Conservation (phyloP, 257 asterid species). For the Penstemon barbatus region DNA sequence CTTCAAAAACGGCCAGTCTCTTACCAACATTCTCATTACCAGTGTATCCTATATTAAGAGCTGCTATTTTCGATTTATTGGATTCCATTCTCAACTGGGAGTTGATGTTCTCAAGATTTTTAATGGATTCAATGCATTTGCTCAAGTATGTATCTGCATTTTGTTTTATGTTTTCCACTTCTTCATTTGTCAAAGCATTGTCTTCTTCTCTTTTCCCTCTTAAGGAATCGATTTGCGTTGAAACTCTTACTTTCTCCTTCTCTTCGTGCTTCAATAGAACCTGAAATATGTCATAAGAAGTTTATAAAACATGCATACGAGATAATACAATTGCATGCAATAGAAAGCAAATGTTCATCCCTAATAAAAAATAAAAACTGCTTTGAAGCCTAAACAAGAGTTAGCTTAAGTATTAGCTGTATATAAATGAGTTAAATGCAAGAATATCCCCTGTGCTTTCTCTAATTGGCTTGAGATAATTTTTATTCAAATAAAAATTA, state of each 20-base stretch:
- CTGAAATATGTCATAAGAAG: constrained; percentile 36
- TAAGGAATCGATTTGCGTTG: constrained; percentile 26
- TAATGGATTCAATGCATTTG: constrained; percentile 39
- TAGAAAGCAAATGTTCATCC: not conserved
- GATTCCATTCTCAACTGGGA: constrained; percentile 46
- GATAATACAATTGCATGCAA: not conserved
- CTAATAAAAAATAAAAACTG: too few relatives aligned
- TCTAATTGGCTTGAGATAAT: too few relatives aligned
- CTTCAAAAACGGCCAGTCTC: constrained; percentile 49
- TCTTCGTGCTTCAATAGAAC: constrained; percentile 58
- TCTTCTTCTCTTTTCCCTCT: constrained; percentile 43
- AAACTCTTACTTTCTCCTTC: constrained; percentile 41
- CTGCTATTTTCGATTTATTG: constrained; percentile 52
- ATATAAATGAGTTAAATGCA: not conserved
- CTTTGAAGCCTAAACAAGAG: not conserved
- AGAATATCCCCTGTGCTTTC: too few relatives aligned
- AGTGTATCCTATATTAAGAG: constrained; percentile 45
- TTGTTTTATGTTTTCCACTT: constrained; percentile 46
- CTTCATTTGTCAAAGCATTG: constrained; percentile 34
- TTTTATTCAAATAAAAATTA: too few relatives aligned
- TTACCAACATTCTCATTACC: constrained; percentile 24
- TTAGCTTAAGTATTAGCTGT: not conserved
- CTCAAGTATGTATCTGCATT: constrained; percentile 38
- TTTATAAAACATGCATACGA: not conserved
- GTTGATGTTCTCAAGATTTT: constrained; percentile 45